Conservation (phyloP, 768 basidiomycete genomes). For the Collybia sp. region DNA sequence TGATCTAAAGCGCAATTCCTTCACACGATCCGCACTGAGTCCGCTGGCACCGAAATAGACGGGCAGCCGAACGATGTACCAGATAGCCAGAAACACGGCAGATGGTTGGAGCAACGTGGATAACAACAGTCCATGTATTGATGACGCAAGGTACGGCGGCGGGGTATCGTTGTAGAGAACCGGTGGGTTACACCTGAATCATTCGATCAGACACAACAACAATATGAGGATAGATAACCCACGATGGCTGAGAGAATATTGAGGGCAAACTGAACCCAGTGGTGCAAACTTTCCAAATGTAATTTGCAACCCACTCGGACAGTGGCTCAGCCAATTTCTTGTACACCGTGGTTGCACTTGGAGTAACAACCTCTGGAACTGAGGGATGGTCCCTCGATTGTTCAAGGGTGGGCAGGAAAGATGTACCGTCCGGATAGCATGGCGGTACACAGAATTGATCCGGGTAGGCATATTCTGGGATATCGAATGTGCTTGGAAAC, state of each 20-base stretch:
- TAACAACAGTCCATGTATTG: constrained; percentile 68
- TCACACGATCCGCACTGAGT: constrained; percentile 46
- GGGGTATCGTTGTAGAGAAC: constrained; percentile 40
- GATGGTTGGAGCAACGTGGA: constrained; percentile 82
- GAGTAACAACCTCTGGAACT: constrained; percentile 39
- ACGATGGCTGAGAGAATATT: constrained; percentile 51
- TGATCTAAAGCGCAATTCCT: constrained; percentile 60
- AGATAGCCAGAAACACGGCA: constrained; percentile 70
- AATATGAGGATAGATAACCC: constrained; percentile 20
- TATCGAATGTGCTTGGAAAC: constrained; percentile 4
- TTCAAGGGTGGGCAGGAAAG: constrained; percentile 19
- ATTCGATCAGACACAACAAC: too few relatives aligned
- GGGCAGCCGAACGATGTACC: constrained; percentile 80
- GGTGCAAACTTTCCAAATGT: constrained; percentile 80
- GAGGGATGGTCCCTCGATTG: constrained; percentile 34
- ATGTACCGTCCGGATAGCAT: constrained; percentile 18
- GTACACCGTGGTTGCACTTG: constrained; percentile 52
- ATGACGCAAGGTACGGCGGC: constrained; percentile 50
- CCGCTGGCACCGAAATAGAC: constrained; percentile 54
- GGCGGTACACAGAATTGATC: constrained; percentile 11
- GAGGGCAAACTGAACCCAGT: constrained; percentile 60
- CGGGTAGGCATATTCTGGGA: constrained; percentile 8
- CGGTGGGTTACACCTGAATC: constrained; percentile 21
- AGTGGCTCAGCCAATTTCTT: constrained; percentile 73
- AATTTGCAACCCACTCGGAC: constrained; percentile 74